Base-by-base conservation (phyloP, 2,329 filamentous ascomycete genomes). In the Graphilbum sp. region DNA sequence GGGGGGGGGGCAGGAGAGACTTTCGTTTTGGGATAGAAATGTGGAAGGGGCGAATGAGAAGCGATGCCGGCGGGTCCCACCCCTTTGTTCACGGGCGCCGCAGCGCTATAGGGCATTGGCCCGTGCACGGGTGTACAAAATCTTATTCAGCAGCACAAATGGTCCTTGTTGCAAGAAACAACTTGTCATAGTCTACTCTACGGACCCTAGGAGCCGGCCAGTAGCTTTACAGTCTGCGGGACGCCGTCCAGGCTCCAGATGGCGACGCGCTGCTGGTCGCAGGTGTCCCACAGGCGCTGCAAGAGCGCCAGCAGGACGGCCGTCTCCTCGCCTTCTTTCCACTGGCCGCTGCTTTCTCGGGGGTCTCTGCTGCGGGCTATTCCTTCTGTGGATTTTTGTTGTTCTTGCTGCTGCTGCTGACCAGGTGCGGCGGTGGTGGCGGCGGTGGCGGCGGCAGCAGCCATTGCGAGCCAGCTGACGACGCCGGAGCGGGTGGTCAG, bases 401-500 rank as follows among this genome's bases (percentile, higher is more conserved):
- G 15, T 24, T 9, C 27, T 15, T 5, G 23, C 32, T 12, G 13
- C 11, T 4, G n/a, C 25, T 19, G 20, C 6, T 19, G 27, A 7
- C 23, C 12, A 25, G 6, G 15, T 12, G 16, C 17, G 19, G 12
- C 18, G 15, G 25, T 24, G 9, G 27, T 29, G 12, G 18, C 27
- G n/a, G 18, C 15, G 16, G 20, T 12, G 12, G 13, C 30, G n/a
- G 30, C 36, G 30, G 7, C 13, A 2, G 21, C 31, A 6, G 64
- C 66, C 27, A 69, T 54, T 41, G 78, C 67, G 9, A 88, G 63
- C 86, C 85, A 93, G 46, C 70, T 77, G 38, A 88, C 54, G 17
- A 81, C 61, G 15, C 81, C 83, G 32, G 79, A 76, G 40, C 86
- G 66, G 1, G 85, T 92, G 29, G 85, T 67, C 34, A 93, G 62